Base-by-base conservation (phyloP, 2,329 filamentous ascomycete species). In the Trichoderma atrobrunneum region DNA sequence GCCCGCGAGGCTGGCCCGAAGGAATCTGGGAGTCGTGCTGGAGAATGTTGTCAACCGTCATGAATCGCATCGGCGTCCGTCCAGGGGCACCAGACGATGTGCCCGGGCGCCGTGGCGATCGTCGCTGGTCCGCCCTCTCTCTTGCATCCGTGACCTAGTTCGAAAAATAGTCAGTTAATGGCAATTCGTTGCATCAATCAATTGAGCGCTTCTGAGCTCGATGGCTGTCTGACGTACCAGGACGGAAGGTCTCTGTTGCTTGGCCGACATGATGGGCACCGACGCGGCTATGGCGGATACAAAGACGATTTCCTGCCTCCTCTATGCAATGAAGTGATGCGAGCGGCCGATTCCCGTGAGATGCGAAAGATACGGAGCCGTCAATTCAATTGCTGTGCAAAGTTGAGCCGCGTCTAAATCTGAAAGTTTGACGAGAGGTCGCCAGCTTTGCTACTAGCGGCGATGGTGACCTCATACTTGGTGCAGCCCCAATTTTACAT, bases 11-110 rank as follows among this genome's bases (percentile, higher is more conserved):
- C 81, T 98, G 95, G 78, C 94, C 95, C 0, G 96, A 98, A 1
- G 96, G 96, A 54, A 99, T 96, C 79, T 98, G 95, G 64, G 94
- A 96, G 73, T 94, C 92, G 84, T 97, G 93, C 80, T 97, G 94
- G 6, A 99, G 90, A 75, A 98, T 93, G 80, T 95, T 97, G 84
- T 99, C 96, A 81, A 99, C 95, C 1, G 90, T 91, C 79, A 98
- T 93, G 81, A 93, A 93, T 77, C 89, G 92, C 85, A 90, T 95
- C 76, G 87, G 85, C 76, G 79, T 77, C 18, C 80, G 81, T 21
- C 77, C 78, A 3, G 77, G 76, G 11, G 78, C 74, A 2, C 77
- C 78, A 43, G 79, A 72, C 48, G 74, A 75, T 5, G 80, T 79
- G 32, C 80, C 80, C 36, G 80, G 80, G 7, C 81, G 81, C 51